These are phyloP conservation scores for Colletotrichum lentis DNA, from an alignment of 2,329 filamentous ascomycete species.

Conservation along the genomic window DNA sequence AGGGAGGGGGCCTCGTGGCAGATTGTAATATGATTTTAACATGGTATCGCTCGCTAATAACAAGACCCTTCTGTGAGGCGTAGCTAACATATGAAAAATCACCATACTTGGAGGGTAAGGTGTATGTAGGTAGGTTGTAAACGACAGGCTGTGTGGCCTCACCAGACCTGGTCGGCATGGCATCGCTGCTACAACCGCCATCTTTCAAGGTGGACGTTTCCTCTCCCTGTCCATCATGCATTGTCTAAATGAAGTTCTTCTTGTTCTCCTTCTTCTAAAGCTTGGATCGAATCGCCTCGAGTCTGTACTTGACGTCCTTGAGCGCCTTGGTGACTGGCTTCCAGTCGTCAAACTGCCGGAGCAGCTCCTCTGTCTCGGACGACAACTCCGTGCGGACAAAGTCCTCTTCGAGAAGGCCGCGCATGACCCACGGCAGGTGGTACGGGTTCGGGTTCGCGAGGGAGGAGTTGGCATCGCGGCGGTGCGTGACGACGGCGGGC, in stretches of 20 bases:
- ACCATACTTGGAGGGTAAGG: no score
- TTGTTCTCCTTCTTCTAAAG: conserved; percentile 54
- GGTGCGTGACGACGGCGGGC: conserved; percentile 40
- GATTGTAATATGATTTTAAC: neutral
- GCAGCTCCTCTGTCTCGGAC: conserved; percentile 77
- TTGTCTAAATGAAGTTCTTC: neutral
- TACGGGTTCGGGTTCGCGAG: conserved; percentile 78
- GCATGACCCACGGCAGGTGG: conserved; percentile 93
- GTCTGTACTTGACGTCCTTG: conserved; percentile 93
- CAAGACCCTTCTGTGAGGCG: neutral
- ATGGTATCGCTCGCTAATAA: neutral
- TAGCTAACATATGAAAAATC: neutral
- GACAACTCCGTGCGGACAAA: conserved; percentile 84
- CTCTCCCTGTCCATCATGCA: neutral
- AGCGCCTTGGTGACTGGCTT: conserved; percentile 87
- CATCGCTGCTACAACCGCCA: neutral
- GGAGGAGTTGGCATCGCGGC: conserved; percentile 38
- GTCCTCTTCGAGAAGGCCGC: conserved; percentile 90
- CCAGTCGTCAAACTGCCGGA: conserved; percentile 94
- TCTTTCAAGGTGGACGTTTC: neutral
- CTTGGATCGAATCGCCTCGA: conserved; percentile 91
- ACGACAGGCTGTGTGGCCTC: neutral
- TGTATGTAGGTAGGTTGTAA: neutral
- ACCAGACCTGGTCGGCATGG: neutral
- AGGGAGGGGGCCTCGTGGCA: neutral